Percentiles rank a stretch among this genome's conserved stretches.
Conservation (phyloP, 176 grass and related monocot genomes). For the Juncus effusus region DNA sequence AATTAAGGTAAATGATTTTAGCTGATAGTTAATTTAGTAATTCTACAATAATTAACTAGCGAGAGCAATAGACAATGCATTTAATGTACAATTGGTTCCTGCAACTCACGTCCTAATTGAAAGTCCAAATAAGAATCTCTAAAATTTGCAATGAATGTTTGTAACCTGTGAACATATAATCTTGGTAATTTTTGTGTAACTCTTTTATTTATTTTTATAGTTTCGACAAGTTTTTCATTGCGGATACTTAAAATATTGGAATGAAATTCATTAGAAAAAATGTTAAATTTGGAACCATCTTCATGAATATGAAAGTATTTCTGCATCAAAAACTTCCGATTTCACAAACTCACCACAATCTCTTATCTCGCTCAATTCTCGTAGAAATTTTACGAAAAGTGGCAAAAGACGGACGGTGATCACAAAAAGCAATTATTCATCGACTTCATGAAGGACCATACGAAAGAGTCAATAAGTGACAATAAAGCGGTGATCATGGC, state of each 20-base stretch:
- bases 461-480: background rate
- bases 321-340: background rate
- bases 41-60: background rate
- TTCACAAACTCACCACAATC: background rate
- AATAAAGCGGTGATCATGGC: constrained; percentile 34
- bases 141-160: no score
- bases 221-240: no score
- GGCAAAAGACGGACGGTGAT: fast-evolving
- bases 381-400: background rate
- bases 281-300: no score
- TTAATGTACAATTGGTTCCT: background rate
- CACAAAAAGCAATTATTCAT: background rate
- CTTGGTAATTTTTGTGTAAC: no score
- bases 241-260: no score
- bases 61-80: background rate
- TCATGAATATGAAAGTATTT: background rate
- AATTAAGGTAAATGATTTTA: constrained; percentile 34
- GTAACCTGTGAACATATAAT: no score
- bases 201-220: no score
- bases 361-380: background rate
- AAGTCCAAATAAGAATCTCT: background rate
- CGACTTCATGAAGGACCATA: background rate
- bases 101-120: background rate
- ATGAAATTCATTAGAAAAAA: no score
- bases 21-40: background rate